phyloP scores from a whole-genome alignment of 1,139 yeast species.

The Sugiyamaella castrensis region DNA sequence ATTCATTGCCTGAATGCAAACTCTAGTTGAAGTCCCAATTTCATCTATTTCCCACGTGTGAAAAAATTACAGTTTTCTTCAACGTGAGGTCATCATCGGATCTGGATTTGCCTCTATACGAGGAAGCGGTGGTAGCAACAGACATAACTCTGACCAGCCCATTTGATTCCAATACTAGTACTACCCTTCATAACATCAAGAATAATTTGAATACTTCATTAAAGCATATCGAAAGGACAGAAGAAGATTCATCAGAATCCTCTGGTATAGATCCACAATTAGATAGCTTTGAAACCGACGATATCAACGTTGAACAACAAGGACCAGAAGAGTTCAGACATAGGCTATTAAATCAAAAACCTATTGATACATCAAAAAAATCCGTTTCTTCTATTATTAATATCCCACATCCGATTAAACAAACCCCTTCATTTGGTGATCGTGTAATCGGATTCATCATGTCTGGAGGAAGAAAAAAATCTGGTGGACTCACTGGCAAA shows the following conservation, averaged over 20 bases:
- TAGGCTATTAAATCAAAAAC: neutral
- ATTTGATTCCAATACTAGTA: neutral
- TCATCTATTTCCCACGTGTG: too few relatives aligned
- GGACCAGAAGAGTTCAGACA: slow-evolving; percentile 13
- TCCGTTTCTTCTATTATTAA: slow-evolving; percentile 10
- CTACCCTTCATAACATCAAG: neutral
- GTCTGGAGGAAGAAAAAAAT: slow-evolving; percentile 25
- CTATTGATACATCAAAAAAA: neutral
- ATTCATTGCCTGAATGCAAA: too few relatives aligned
- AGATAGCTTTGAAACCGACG: slow-evolving; percentile 25
- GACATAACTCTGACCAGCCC: slow-evolving; percentile 6
- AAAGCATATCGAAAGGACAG: neutral
- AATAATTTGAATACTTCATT: neutral
- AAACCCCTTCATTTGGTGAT: slow-evolving; percentile 28
- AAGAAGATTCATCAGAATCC: too few relatives aligned
- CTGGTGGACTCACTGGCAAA: slow-evolving; percentile 35
- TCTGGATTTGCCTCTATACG: slow-evolving; percentile 20
- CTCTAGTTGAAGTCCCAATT: too few relatives aligned
- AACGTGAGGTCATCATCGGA: slow-evolving; percentile 19
- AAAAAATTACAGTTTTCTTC: neutral
- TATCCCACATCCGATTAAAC: slow-evolving; percentile 25
- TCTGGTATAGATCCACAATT: neutral
- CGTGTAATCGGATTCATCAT: slow-evolving; percentile 28
- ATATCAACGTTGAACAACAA: slow-evolving; percentile 15
- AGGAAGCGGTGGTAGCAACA: slow-evolving; percentile 13